Evolutionary conservation across 805 yeast species (phyloP).

Genomic region (Kodamaea kakaduensis): DNA sequence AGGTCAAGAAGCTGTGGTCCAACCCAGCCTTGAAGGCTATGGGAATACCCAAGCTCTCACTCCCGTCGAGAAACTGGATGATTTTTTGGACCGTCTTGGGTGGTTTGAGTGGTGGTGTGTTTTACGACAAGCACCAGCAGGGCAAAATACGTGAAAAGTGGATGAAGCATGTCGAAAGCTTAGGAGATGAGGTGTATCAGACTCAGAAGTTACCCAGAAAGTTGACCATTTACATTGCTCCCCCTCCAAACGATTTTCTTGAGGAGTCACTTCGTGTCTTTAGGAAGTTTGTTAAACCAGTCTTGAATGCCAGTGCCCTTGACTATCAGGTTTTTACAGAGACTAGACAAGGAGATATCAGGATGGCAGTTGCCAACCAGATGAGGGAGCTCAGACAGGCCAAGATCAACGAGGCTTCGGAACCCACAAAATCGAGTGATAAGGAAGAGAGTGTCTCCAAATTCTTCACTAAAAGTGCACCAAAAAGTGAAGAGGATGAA

Average conservation of each 20-base stretch:
- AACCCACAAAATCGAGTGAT: slow-evolving; percentile 25
- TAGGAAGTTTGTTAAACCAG: slow-evolving; percentile 79
- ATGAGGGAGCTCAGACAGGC: slow-evolving; percentile 65
- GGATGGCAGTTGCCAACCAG: slow-evolving; percentile 76
- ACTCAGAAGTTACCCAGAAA: slow-evolving; percentile 63
- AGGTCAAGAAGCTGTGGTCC: slow-evolving; percentile 43
- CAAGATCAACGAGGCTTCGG: slow-evolving; percentile 12
- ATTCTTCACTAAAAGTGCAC: slow-evolving; percentile 12
- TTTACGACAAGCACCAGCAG: slow-evolving; percentile 76
- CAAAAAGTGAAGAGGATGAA: slow-evolving; percentile 15
- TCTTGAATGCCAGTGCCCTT: slow-evolving; percentile 75
- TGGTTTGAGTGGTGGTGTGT: slow-evolving; percentile 65
- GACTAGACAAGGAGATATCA: slow-evolving; percentile 83
- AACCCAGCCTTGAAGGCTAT: slow-evolving; percentile 81
- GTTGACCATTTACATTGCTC: slow-evolving; percentile 79
- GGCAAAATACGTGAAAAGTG: slow-evolving; percentile 59
- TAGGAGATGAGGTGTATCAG: slow-evolving; percentile 44
- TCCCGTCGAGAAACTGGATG: slow-evolving; percentile 92
- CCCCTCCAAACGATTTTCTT: slow-evolving; percentile 93
- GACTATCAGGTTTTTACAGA: slow-evolving; percentile 79
- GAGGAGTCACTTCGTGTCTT: slow-evolving; percentile 71
- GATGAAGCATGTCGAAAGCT: slow-evolving; percentile 54
- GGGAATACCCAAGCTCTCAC: slow-evolving; percentile 73
- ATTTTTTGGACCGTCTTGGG: slow-evolving; percentile 77
- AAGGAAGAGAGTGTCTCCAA: slow-evolving; percentile 18